Percentiles rank a stretch among this genome's conserved stretches.
phyloP scores from a whole-genome alignment of 164 flowering plant species.

The Vitis rotundifolia region DNA sequence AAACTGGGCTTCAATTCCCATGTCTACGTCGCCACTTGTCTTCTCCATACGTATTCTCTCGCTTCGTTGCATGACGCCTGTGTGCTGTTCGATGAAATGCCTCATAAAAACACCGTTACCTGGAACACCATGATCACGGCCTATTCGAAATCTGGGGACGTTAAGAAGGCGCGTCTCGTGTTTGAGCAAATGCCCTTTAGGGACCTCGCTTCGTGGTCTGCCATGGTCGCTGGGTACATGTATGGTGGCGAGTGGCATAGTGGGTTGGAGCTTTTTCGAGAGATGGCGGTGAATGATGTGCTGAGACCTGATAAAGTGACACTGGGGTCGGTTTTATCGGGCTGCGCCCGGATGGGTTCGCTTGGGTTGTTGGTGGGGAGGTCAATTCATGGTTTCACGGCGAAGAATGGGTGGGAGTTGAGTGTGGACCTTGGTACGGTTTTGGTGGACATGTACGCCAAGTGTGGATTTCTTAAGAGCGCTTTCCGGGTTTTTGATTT shows the following conservation, averaged over 20 bases:
- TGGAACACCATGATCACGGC: constrained; percentile 71
- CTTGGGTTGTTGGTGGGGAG: constrained; percentile 56
- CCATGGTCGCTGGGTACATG: constrained; percentile 58
- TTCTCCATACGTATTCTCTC: constrained; percentile 33
- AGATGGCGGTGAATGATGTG: constrained; percentile 35
- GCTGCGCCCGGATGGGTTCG: constrained; percentile 52
- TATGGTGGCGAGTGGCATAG: constrained; percentile 23
- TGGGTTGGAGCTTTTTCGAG: constrained; percentile 44
- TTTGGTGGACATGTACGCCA: constrained; percentile 57
- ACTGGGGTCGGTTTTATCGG: constrained; percentile 41
- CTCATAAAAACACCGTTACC: constrained; percentile 42
- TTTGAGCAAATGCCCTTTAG: constrained; percentile 52
- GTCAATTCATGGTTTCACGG: constrained; percentile 50
- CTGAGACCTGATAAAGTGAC: constrained; percentile 47
- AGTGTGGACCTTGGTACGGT: constrained; percentile 53
- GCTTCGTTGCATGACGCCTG: constrained; percentile 38
- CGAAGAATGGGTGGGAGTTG: constrained; percentile 45
- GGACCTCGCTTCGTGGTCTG: constrained; percentile 57
- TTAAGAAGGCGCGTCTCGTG: constrained; percentile 31
- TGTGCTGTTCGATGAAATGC: constrained; percentile 66
- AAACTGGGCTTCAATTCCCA: constrained; percentile 48
- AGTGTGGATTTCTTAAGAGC: constrained; percentile 39
- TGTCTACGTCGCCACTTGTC: constrained; percentile 53
- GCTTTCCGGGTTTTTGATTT: constrained; percentile 32
- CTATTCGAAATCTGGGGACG: constrained; percentile 37